Conservation (phyloP, 345 rosid species). For the Pugionium cornutum region DNA sequence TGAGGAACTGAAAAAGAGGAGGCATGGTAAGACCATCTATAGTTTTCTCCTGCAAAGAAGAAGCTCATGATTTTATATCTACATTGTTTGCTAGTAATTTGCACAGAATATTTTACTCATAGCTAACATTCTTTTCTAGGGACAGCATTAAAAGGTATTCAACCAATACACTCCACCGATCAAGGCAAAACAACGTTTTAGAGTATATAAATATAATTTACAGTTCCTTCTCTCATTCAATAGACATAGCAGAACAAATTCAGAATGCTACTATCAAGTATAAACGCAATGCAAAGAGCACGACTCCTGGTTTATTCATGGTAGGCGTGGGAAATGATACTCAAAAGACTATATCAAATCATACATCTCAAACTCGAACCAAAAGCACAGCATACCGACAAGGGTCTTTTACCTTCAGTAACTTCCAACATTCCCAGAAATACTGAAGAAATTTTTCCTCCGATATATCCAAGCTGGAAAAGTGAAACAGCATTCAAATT, state of each 20-base stretch:
- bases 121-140: background rate
- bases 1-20: slow-evolving; percentile 90
- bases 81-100: slow-evolving; percentile 2
- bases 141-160: slow-evolving; percentile 7
- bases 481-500: slow-evolving; percentile 23
- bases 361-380: slow-evolving; percentile 13
- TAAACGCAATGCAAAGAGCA: slow-evolving; percentile 12
- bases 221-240: slow-evolving; percentile 16
- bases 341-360: background rate
- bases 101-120: background rate
- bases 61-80: slow-evolving; percentile 11
- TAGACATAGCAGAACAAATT: slow-evolving; percentile 19
- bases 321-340: slow-evolving; percentile 7
- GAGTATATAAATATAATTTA: slow-evolving; percentile 3
- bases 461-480: slow-evolving; percentile 71
- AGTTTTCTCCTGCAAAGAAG: slow-evolving; percentile 64
- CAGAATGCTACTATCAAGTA: background rate
- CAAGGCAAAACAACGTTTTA: background rate
- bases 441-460: slow-evolving; percentile 77
- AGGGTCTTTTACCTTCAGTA: slow-evolving; percentile 57
- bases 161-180: slow-evolving; percentile 8
- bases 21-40: slow-evolving; percentile 82
- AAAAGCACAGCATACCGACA: slow-evolving; percentile 14
- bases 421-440: slow-evolving; percentile 89
- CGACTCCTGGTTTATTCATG: slow-evolving; percentile 10